A percentile compares a stretch with the other conserved stretches of the same genome.
Evolutionary conservation across 441 rosid genomes (phyloP).

Genomic region (Erodium trifolium): DNA sequence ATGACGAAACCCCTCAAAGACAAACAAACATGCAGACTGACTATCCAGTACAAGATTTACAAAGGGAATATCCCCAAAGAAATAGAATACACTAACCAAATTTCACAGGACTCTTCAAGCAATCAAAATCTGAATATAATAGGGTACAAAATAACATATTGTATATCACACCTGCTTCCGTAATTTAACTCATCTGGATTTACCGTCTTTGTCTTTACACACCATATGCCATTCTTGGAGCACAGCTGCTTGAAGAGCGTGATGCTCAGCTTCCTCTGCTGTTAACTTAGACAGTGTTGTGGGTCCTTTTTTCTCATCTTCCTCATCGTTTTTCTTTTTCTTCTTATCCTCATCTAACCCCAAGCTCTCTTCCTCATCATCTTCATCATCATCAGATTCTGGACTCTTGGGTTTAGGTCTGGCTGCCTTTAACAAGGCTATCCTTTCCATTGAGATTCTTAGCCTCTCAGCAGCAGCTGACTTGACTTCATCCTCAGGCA

Average conservation of each 20-base stretch:
- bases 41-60: conserved; percentile 25
- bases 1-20: not conserved
- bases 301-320: conserved; percentile 55
- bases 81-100: conserved; percentile 3
- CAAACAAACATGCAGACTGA: not conserved
- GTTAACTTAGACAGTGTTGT: conserved; percentile 70
- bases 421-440: conserved; percentile 91
- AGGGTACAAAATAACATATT: conserved; percentile 1
- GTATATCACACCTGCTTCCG: not conserved
- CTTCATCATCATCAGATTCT: conserved; percentile 42
- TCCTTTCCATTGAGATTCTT: conserved; percentile 82
- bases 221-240: conserved; percentile 95
- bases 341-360: conserved; percentile 1
- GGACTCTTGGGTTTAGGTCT: conserved; percentile 58
- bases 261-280: conserved; percentile 94
- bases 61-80: conserved; percentile 13
- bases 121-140: not conserved
- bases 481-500: conserved; percentile 97
- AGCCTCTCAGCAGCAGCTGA: conserved; percentile 84
- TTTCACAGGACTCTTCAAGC: not conserved
- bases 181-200: conserved; percentile 20
- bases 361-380: conserved; percentile 20
- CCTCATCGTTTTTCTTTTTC: conserved; percentile 22
- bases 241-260: conserved; percentile 91
- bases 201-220: conserved; percentile 62